Conservation (phyloP, 768 basidiomycete species). For the Suillus luteus region DNA sequence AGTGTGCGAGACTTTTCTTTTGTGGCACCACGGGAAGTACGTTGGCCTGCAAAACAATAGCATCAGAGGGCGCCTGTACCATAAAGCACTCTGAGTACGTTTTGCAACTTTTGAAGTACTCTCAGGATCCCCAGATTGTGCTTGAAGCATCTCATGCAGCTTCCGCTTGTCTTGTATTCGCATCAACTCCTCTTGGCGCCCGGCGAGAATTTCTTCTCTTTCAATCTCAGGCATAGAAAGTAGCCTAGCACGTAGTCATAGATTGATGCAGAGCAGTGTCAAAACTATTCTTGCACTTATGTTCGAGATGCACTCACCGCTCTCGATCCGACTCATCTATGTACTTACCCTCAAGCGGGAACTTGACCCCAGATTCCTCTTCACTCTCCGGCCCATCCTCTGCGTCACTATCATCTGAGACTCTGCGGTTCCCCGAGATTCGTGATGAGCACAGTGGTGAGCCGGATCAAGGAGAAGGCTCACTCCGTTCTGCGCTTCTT, state of each 20-base stretch:
- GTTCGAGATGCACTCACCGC: conserved; percentile 53
- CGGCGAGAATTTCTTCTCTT: conserved; percentile 82
- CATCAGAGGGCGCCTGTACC: conserved; percentile 13
- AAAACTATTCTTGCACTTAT: conserved; percentile 31
- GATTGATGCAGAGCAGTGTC: conserved; percentile 21
- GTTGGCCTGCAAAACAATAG: conserved; percentile 56
- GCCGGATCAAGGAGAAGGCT: conserved; percentile 30
- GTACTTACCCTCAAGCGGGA: conserved; percentile 92
- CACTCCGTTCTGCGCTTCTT: conserved; percentile 79
- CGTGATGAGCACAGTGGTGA: conserved; percentile 13
- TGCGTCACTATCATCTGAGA: conserved; percentile 48
- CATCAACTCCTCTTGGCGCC: conserved; percentile 80
- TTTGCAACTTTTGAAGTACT: conserved; percentile 74
- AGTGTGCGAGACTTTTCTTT: conserved; percentile 80
- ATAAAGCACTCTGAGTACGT: conserved; percentile 48
- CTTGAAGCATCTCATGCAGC: conserved; percentile 72
- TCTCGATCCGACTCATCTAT: conserved; percentile 81
- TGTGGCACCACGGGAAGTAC: conserved; percentile 68
- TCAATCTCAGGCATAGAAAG: conserved; percentile 83
- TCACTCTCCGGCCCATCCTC: conserved; percentile 66
- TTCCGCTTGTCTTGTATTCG: conserved; percentile 68
- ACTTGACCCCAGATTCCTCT: conserved; percentile 61
- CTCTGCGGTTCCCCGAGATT: conserved; percentile 28
- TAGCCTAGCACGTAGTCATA: conserved; percentile 50
- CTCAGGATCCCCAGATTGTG: conserved; percentile 59